phyloP scores from a whole-genome alignment of 2,329 filamentous ascomycete species.

The Didymella exigua region DNA sequence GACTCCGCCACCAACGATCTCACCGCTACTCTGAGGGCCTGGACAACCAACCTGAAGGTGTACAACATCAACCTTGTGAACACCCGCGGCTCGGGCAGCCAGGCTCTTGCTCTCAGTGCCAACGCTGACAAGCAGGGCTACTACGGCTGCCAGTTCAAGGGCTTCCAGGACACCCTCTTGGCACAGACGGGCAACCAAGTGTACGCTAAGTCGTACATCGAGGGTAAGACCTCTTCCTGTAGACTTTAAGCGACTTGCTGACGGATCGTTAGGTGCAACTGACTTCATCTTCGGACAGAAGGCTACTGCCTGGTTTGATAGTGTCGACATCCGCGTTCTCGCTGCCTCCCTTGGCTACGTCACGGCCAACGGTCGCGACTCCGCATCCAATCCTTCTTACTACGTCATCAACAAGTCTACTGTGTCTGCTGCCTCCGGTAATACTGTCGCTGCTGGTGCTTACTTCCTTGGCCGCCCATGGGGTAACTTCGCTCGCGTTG shows the following conservation, averaged over 20 bases:
- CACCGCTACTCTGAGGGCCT: constrained; percentile 58
- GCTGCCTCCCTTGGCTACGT: constrained; percentile 50
- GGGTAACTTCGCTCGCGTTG: constrained; percentile 58
- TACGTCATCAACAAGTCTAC: constrained; percentile 63
- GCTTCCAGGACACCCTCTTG: constrained; percentile 62
- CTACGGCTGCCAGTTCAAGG: constrained; percentile 61
- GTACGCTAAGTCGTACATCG: constrained; percentile 62
- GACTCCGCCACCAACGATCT: constrained; percentile 59
- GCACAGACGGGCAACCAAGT: constrained; percentile 58
- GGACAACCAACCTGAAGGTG: constrained; percentile 59
- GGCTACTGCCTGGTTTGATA: constrained; percentile 59
- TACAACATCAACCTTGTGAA: constrained; percentile 66
- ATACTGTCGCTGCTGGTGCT: constrained; percentile 47
- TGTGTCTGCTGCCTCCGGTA: constrained; percentile 51
- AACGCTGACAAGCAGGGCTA: constrained; percentile 60
- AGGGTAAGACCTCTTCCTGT: constrained; percentile 43
- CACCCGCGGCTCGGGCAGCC: constrained; percentile 54
- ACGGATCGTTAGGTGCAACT: constrained; percentile 46
- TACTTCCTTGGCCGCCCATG: constrained; percentile 62
- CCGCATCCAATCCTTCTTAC: constrained; percentile 49
- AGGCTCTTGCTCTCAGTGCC: constrained; percentile 61
- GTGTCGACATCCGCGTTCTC: constrained; percentile 56
- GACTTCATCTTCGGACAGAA: constrained; percentile 66
- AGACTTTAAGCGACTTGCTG: not conserved
- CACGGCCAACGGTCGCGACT: constrained; percentile 45